These are phyloP conservation scores for Skeletonema marinoi DNA, from an alignment of 108 stramenopile genomes.

Conservation along the genomic window DNA sequence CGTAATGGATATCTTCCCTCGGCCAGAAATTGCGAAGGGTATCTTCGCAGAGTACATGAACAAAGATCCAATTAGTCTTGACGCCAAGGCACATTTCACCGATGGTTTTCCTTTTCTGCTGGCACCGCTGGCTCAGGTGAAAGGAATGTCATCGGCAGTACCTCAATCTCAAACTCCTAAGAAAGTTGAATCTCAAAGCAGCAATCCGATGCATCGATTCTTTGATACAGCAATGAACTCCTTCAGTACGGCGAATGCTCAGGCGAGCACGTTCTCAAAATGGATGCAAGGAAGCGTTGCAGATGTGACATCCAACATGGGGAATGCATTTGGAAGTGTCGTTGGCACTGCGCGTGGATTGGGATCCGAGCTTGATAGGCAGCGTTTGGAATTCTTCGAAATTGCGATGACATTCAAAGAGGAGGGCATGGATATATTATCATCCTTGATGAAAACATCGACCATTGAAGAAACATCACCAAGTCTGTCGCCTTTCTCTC, in stretches of 20 bases:
- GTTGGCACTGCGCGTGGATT: conserved; percentile 33
- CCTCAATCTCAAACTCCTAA: conserved; percentile 9
- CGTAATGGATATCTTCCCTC: conserved; percentile 76
- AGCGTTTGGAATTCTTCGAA: conserved; percentile 36
- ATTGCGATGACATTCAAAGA: conserved; percentile 28
- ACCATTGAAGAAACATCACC: conserved; percentile 13
- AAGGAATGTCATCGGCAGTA: conserved; percentile 53
- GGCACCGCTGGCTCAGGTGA: conserved; percentile 77
- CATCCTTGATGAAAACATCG: conserved; percentile 36
- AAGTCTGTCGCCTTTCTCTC: conserved; percentile 11
- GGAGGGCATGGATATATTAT: conserved; percentile 33
- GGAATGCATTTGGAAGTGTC: conserved; percentile 25
- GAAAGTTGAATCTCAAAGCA: not conserved
- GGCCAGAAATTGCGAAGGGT: conserved; percentile 78
- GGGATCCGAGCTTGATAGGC: conserved; percentile 32
- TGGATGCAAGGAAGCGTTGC: conserved; percentile 43
- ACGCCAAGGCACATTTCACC: conserved; percentile 69
- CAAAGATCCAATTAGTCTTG: conserved; percentile 79
- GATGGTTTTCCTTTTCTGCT: conserved; percentile 88
- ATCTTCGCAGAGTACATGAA: conserved; percentile 86
- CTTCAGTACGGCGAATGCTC: conserved; percentile 17
- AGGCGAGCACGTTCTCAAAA: conserved; percentile 35
- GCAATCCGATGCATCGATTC: conserved; percentile 27
- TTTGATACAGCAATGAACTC: conserved; percentile 34
- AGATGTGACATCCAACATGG: conserved; percentile 23